Base-by-base conservation (phyloP, 305 asterid species). In the Lippia alba region DNA sequence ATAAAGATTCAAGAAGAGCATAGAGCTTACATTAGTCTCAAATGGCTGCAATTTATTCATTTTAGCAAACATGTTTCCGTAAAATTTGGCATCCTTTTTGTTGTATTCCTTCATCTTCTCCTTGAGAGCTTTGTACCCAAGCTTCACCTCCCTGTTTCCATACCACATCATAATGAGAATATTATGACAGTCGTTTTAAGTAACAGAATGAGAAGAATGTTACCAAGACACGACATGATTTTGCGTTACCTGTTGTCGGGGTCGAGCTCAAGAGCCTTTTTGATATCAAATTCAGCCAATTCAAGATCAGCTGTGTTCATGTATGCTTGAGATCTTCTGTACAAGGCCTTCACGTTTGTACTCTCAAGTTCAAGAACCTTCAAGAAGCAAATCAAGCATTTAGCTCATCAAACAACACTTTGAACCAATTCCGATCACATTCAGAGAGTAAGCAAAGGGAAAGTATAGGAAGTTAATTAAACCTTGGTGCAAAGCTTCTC, bases 21-120 rank as follows among this genome's bases (percentile, higher is more conserved):
- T 15, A 57, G 6, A 54, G 45, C 55, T 6, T 16, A 66, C 40
- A 46, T 78, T 75, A 5, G 73, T 9, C 10, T 76, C 78, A 12
- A 54, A 12, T 2, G 79, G 19, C 34, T 80, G 78, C 64, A 57
- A 9, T 76, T 84, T 79, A 48, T 61, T 81, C 72, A 83, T 36
- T 69, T 85, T 82, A 19, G 91, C 87, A 63, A 87, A 85, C 86
- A 87, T 87, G 80, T 83, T 85, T 3, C 91, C 91, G 0, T 87
- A 85, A 53, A 87, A 84, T 70, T 80, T 70, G 5, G 91, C 91
- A 2, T 87, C 94, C 65, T 82, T 83, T 77, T 82, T 85, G 40
- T 87, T 87, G 72, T 66, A 75, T 60, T 87, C 91, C 78, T 83
- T 85, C 62, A 82, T 77, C 78, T 80, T 87, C 24, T 80, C 87